phyloP scores from a whole-genome alignment of 2,329 filamentous ascomycete genomes.

The Penicillium sumatraense region DNA sequence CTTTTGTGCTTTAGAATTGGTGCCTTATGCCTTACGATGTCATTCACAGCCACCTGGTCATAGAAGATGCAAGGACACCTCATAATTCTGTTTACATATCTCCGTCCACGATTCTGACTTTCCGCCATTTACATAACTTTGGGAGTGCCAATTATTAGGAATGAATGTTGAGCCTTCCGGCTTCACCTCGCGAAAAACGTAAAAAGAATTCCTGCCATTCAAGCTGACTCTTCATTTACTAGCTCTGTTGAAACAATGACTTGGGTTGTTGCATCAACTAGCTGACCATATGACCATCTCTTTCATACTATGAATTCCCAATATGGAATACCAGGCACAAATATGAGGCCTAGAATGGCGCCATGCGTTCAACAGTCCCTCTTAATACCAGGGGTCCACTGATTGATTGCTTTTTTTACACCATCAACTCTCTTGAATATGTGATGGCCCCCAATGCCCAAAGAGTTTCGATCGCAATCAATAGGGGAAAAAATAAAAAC shows the following conservation, averaged over 20 bases:
- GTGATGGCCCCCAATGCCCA: neutral
- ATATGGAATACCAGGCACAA: neutral
- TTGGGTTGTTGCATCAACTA: neutral
- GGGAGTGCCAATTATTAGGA: neutral
- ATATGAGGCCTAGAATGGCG: neutral
- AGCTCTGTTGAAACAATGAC: neutral
- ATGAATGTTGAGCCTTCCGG: neutral
- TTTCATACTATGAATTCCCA: too few species aligned
- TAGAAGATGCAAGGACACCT: neutral
- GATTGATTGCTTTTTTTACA: neutral
- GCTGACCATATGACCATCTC: neutral
- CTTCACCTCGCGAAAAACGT: too few species aligned
- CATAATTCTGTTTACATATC: neutral
- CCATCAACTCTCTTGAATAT: neutral
- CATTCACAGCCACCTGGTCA: constrained; percentile 14
- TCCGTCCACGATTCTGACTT: neutral
- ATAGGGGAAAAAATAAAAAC: neutral
- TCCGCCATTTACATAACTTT: neutral
- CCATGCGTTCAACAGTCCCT: neutral
- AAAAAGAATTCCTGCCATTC: neutral
- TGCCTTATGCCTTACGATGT: neutral
- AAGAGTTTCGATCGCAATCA: neutral
- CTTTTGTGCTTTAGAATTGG: neutral
- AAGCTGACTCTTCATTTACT: neutral
- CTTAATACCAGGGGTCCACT: neutral